Conservation (phyloP, 768 basidiomycete genomes). For the Leccinum broughii region DNA sequence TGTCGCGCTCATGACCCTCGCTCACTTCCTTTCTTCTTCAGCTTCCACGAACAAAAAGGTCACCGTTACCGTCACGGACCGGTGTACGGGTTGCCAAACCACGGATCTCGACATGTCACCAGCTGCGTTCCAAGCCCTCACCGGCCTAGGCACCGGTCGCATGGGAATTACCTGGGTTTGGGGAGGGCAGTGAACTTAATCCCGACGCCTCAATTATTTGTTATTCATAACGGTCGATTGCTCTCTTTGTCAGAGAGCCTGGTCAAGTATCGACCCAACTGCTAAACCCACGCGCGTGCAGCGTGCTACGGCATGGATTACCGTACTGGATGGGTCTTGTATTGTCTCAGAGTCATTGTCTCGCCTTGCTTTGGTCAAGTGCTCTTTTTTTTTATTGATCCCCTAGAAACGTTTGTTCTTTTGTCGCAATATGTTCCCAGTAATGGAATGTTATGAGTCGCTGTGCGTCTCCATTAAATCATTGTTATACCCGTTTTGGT, state of each 20-base stretch:
- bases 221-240: slow-evolving; percentile 29
- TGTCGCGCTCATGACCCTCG: neutral
- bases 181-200: slow-evolving; percentile 10
- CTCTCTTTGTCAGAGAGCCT: slow-evolving; percentile 30
- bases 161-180: slow-evolving; percentile 56
- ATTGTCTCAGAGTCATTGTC: slow-evolving; percentile 10
- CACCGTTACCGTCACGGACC: slow-evolving; percentile 55
- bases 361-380: slow-evolving; percentile 38
- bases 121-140: slow-evolving; percentile 52
- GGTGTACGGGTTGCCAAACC: slow-evolving; percentile 55
- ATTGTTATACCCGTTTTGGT: neutral
- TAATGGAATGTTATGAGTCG: slow-evolving; percentile 12
- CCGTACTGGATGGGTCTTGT: slow-evolving; percentile 33
- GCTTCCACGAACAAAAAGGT: slow-evolving; percentile 45
- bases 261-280: slow-evolving; percentile 19
- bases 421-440: slow-evolving; percentile 9
- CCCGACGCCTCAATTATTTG: slow-evolving; percentile 20
- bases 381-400: slow-evolving; percentile 17
- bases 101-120: slow-evolving; percentile 66
- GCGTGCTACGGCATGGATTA: slow-evolving; percentile 26
- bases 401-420: slow-evolving; percentile 15
- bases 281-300: slow-evolving; percentile 19
- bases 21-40: slow-evolving; percentile 16
- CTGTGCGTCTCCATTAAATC: neutral
- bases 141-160: slow-evolving; percentile 48